Evolutionary conservation across 2,329 filamentous ascomycete species (phyloP).

Genomic region (Penicillium sumatraense): DNA sequence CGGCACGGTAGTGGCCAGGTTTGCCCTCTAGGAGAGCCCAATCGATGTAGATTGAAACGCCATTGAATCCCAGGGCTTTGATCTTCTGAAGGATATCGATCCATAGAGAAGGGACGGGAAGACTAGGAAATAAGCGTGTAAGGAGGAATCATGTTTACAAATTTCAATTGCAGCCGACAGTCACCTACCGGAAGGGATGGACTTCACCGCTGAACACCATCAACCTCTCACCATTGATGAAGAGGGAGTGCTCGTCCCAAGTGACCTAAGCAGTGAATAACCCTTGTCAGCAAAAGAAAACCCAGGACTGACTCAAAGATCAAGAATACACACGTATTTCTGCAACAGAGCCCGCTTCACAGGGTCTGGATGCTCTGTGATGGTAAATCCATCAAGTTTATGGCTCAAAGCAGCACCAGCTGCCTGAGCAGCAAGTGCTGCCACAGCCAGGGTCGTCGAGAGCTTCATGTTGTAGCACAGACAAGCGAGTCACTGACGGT

Average conservation of each 20-base stretch:
- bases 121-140: slow-evolving; percentile 37
- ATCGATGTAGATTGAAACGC: slow-evolving; percentile 77
- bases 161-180: not conserved
- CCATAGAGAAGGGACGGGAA: slow-evolving; percentile 66
- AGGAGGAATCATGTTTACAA: not conserved
- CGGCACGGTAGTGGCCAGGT: slow-evolving; percentile 68
- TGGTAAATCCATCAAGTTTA: slow-evolving; percentile 54
- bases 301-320: not conserved
- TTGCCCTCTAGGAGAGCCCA: slow-evolving; percentile 80
- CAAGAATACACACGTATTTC: slow-evolving; percentile 53
- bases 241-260: slow-evolving; percentile 74
- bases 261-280: slow-evolving; percentile 55
- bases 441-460: slow-evolving; percentile 33
- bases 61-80: slow-evolving; percentile 78
- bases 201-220: slow-evolving; percentile 76
- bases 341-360: slow-evolving; percentile 57
- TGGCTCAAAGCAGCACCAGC: slow-evolving; percentile 56
- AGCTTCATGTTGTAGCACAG: slow-evolving; percentile 42
- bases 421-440: slow-evolving; percentile 50
- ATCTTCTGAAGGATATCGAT: slow-evolving; percentile 82
- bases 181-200: slow-evolving; percentile 64
- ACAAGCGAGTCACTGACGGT: not conserved
- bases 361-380: slow-evolving; percentile 41
- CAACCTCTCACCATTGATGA: slow-evolving; percentile 70
- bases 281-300: not conserved